Conservation (phyloP, 257 asterid genomes). For the Gynochthodes officinalis region DNA sequence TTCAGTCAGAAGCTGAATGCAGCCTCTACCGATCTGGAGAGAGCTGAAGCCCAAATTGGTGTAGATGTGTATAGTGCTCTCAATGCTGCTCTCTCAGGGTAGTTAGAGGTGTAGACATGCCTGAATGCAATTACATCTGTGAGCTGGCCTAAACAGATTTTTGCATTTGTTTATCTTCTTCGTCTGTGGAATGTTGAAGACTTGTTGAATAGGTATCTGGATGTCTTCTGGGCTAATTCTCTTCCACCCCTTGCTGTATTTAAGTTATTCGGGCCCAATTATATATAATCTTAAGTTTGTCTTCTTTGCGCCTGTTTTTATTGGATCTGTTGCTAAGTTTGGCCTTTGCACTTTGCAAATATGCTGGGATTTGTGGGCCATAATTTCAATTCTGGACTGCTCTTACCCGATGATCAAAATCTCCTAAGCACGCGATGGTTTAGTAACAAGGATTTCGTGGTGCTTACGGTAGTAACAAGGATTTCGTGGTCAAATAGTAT, state of each 20-base stretch:
- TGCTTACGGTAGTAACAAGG: too few relatives aligned
- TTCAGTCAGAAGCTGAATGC: constrained; percentile 46
- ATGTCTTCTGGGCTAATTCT: background rate
- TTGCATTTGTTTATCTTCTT: background rate
- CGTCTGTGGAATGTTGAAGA: constrained; percentile 6
- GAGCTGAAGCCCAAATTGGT: constrained; percentile 52
- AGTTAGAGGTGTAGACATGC: background rate
- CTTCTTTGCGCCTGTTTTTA: background rate
- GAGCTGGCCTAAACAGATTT: background rate
- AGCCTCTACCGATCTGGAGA: constrained; percentile 45
- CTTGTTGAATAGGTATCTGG: background rate
- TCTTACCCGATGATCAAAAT: background rate
- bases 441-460: too few relatives aligned
- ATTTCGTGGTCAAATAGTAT: too few relatives aligned
- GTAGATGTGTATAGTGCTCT: constrained; percentile 47
- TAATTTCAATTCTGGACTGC: background rate
- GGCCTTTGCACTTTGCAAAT: background rate
- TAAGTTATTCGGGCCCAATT: background rate
- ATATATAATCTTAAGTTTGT: background rate
- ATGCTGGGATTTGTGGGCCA: background rate
- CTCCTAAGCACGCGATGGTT: too few relatives aligned
- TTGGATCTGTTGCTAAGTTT: background rate
- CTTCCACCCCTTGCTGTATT: background rate
- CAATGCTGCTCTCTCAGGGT: constrained; percentile 38
- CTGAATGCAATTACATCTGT: background rate